Conservation (phyloP, 805 yeast genomes). For the Kodamaea restingae region DNA sequence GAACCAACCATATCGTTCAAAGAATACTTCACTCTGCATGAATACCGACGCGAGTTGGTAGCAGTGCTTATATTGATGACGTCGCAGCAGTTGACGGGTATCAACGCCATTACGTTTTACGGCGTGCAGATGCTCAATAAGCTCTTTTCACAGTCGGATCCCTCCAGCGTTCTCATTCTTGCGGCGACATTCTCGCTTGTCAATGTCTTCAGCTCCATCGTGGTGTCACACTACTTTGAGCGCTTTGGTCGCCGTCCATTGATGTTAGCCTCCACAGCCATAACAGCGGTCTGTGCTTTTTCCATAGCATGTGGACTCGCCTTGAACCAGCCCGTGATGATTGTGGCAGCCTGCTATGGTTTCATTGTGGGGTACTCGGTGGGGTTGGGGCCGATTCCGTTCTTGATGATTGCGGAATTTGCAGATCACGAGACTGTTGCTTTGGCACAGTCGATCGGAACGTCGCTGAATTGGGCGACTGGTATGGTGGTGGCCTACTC, state of each 20-base stretch:
- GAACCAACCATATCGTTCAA: constrained; percentile 18
- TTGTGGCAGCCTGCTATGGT: constrained; percentile 27
- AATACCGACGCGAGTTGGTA: constrained; percentile 21
- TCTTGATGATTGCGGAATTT: constrained; percentile 35
- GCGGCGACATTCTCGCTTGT: constrained; percentile 17
- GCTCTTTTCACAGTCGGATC: constrained; percentile 12
- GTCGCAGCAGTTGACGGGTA: constrained; percentile 33
- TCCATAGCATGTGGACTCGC: constrained; percentile 26
- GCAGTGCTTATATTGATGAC: constrained; percentile 36
- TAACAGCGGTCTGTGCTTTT: constrained; percentile 22
- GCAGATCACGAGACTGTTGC: constrained; percentile 30
- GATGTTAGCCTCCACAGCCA: constrained; percentile 21
- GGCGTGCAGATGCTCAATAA: constrained; percentile 19
- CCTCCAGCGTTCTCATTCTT: constrained; percentile 16
- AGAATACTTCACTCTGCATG: constrained; percentile 18
- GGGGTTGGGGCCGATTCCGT: constrained; percentile 38
- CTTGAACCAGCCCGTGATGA: constrained; percentile 10
- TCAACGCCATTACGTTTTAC: constrained; percentile 24
- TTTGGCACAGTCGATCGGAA: constrained; percentile 34
- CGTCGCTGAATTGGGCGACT: constrained; percentile 33
- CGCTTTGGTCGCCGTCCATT: constrained; percentile 22
- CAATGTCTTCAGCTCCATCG: constrained; percentile 16
- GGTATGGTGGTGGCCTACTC: constrained; percentile 29
- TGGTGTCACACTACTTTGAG: constrained; percentile 17
- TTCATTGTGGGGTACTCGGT: constrained; percentile 32